Conservation (phyloP, 2,329 filamentous ascomycete genomes). For the Botrytis deweyae region DNA sequence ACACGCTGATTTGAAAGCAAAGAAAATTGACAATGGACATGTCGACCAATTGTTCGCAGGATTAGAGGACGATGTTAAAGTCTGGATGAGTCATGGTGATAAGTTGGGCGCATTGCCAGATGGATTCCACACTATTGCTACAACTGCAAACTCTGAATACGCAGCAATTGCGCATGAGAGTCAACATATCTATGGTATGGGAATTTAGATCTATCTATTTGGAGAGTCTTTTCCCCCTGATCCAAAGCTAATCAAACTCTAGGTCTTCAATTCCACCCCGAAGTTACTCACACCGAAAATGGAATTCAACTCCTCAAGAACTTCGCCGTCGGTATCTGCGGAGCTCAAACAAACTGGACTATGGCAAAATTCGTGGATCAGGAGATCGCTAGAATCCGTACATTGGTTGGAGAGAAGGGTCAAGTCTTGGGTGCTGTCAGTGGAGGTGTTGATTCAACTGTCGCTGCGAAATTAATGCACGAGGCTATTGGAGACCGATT, state of each 20-base stretch:
- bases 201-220: background rate
- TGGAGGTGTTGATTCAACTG: conserved; percentile 24
- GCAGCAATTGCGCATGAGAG: conserved; percentile 74
- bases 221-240: background rate
- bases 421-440: conserved; percentile 79
- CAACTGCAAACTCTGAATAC: conserved; percentile 72
- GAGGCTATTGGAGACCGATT: conserved; percentile 81
- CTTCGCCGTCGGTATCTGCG: conserved; percentile 82
- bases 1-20: conserved; percentile 53
- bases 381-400: conserved; percentile 77
- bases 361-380: conserved; percentile 82
- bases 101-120: conserved; percentile 75
- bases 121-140: conserved; percentile 71
- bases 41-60: conserved; percentile 78
- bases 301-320: conserved; percentile 74
- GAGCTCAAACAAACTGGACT: conserved; percentile 73
- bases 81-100: conserved; percentile 89
- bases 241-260: background rate
- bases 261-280: conserved; percentile 55
- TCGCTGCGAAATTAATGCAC: conserved; percentile 66
- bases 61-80: conserved; percentile 65
- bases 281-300: conserved; percentile 55
- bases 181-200: conserved; percentile 66
- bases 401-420: conserved; percentile 75
- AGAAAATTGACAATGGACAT: conserved; percentile 54